phyloP scores from a whole-genome alignment of 2,329 filamentous ascomycete species.

The Chaetomium sp. region DNA sequence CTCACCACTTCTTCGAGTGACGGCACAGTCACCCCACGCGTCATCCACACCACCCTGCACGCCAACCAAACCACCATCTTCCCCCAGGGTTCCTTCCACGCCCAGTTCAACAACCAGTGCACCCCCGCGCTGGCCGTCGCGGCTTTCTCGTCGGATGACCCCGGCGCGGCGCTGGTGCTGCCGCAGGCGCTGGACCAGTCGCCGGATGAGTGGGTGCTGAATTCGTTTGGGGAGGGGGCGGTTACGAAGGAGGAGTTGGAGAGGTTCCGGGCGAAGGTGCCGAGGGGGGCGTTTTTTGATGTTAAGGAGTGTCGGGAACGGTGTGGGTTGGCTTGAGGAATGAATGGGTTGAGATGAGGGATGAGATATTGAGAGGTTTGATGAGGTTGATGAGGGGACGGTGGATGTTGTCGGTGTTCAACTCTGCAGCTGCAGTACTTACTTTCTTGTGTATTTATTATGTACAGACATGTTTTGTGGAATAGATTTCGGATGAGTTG shows the following conservation, averaged over 20 bases:
- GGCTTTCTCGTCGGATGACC: background rate
- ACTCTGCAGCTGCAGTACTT: too few relatives aligned
- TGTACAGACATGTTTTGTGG: too few relatives aligned
- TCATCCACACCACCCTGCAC: background rate
- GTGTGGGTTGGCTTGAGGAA: background rate
- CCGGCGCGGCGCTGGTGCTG: background rate
- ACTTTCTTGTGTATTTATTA: too few relatives aligned
- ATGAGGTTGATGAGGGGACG: too few relatives aligned
- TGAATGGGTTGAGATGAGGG: background rate
- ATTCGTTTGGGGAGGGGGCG: background rate
- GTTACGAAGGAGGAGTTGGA: background rate
- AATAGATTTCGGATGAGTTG: too few relatives aligned
- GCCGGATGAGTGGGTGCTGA: background rate
- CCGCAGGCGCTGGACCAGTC: background rate
- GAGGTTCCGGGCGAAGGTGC: background rate
- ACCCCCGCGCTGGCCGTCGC: background rate
- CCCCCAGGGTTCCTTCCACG: slow-evolving; percentile 4
- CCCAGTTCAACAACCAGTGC: slow-evolving; percentile 2
- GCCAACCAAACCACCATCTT: slow-evolving; percentile 6
- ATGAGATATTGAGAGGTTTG: too few relatives aligned
- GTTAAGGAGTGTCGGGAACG: background rate
- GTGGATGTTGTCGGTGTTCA: too few relatives aligned
- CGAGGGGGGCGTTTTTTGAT: background rate
- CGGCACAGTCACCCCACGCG: background rate
- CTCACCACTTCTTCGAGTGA: too few relatives aligned